Evolutionary conservation across 371 early-diverging fungal genomes (phyloP).

Genomic region (Dinochytrium kinnereticum): DNA sequence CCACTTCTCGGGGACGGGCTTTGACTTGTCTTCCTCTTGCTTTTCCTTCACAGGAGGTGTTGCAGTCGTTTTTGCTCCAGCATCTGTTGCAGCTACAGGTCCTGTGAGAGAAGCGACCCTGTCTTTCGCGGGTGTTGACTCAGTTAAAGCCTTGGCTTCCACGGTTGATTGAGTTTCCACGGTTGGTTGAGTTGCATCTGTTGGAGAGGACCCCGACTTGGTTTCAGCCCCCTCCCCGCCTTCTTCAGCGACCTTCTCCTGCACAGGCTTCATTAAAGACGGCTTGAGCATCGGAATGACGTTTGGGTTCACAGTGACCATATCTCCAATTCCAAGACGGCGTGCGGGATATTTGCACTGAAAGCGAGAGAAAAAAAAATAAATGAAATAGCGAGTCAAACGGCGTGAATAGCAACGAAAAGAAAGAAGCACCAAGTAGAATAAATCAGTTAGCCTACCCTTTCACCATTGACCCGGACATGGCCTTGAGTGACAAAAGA

Average conservation of each 20-base stretch:
- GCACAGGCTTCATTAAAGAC: background rate
- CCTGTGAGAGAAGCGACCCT: too few relatives aligned
- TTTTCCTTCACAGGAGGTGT: background rate
- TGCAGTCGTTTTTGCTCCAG: background rate
- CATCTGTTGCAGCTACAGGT: background rate
- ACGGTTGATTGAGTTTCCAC: background rate
- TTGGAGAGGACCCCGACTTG: background rate
- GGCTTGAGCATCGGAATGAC: constrained; percentile 70
- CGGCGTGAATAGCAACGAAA: background rate
- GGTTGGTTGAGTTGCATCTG: too few relatives aligned
- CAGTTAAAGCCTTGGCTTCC: constrained; percentile 3
- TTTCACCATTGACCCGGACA: constrained; percentile 89
- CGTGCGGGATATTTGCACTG: constrained; percentile 74
- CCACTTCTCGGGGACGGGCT: background rate
- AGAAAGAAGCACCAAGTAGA: background rate
- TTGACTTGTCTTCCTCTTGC: constrained; percentile 1
- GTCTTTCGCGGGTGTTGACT: background rate
- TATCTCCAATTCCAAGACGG: constrained; percentile 85
- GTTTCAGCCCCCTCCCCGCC: constrained; percentile 20
- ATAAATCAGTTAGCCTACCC: constrained; percentile 63
- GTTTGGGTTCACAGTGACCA: constrained; percentile 81
- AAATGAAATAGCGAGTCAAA: background rate
- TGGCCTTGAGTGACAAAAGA: constrained; percentile 83
- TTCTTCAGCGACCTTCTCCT: constrained; percentile 3
- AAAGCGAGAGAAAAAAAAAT: background rate